These are phyloP conservation scores for Neurospora sp. DNA, from an alignment of 495 filamentous ascomycete species.

Conservation along the genomic window DNA sequence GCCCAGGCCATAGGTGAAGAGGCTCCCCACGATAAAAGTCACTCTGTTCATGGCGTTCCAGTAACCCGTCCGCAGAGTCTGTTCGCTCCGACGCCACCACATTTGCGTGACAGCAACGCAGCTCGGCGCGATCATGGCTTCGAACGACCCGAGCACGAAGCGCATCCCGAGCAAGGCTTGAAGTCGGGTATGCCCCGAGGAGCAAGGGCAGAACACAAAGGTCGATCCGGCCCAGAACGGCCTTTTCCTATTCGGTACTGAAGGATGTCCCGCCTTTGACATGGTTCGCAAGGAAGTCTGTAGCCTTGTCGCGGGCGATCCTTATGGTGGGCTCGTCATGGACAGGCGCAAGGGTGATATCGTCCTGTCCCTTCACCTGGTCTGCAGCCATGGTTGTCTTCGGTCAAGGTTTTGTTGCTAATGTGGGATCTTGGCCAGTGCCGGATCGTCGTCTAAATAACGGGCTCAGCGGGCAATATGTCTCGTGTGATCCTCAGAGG, in stretches of 20 bases:
- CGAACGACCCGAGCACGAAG: constrained; percentile 33
- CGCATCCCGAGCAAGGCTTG: constrained; percentile 30
- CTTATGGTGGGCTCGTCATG: not conserved
- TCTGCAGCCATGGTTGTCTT: not conserved
- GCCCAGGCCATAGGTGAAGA: constrained; percentile 50
- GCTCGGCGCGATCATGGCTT: constrained; percentile 36
- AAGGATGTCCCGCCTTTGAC: constrained; percentile 20
- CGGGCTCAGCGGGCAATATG: not conserved
- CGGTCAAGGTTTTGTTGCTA: not conserved
- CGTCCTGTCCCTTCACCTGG: constrained; percentile 1
- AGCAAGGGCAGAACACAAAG: constrained; percentile 39
- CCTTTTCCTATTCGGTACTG: constrained; percentile 29
- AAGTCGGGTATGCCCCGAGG: constrained; percentile 25
- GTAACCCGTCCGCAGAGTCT: constrained; percentile 40
- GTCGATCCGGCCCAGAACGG: constrained; percentile 35
- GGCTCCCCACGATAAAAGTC: constrained; percentile 35
- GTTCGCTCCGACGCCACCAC: constrained; percentile 44
- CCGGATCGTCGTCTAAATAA: not conserved
- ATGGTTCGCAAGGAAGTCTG: constrained; percentile 31
- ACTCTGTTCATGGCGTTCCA: constrained; percentile 45
- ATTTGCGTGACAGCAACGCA: constrained; percentile 45
- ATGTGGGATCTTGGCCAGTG: not conserved
- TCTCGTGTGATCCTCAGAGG: not conserved
- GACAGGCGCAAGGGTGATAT: constrained; percentile 15
- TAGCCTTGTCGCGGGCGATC: constrained; percentile 25